Evolutionary conservation across 805 yeast species (phyloP).

Genomic region (Metschnikowia dekortorum): DNA sequence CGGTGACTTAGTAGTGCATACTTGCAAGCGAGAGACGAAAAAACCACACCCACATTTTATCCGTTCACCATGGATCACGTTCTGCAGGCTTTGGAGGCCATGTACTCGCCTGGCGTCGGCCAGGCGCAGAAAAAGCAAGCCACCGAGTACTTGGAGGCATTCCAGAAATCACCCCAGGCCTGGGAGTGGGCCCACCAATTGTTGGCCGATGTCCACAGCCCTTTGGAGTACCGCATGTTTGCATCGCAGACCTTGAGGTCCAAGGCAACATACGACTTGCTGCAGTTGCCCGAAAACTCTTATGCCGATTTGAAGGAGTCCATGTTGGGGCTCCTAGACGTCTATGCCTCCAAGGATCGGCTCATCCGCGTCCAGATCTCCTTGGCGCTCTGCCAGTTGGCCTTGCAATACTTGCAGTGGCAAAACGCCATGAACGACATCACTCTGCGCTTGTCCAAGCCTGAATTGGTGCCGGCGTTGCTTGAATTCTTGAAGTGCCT

Average conservation of each 20-base stretch:
- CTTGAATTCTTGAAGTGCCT: slow-evolving; percentile 79
- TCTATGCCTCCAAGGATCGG: slow-evolving; percentile 39
- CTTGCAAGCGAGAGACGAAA: neutral
- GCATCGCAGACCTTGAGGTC: slow-evolving; percentile 89
- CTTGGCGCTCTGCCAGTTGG: slow-evolving; percentile 74
- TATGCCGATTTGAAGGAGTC: slow-evolving; percentile 62
- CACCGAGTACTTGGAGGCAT: slow-evolving; percentile 60
- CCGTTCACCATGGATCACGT: neutral
- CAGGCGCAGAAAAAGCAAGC: slow-evolving; percentile 48
- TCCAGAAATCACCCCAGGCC: slow-evolving; percentile 78
- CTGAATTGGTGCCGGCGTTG: slow-evolving; percentile 42
- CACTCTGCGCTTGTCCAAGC: slow-evolving; percentile 42
- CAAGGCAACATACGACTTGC: slow-evolving; percentile 76
- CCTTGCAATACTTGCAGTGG: slow-evolving; percentile 79
- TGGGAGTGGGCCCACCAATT: slow-evolving; percentile 69
- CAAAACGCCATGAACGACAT: slow-evolving; percentile 64
- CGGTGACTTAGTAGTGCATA: neutral
- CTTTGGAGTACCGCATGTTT: slow-evolving; percentile 67
- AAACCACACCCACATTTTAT: neutral
- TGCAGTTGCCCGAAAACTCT: slow-evolving; percentile 57
- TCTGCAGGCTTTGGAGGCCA: slow-evolving; percentile 29
- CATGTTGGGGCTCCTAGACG: slow-evolving; percentile 51
- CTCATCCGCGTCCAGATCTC: slow-evolving; percentile 79
- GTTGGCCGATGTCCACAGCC: slow-evolving; percentile 31
- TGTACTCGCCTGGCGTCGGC: slow-evolving; percentile 39